phyloP scores from a whole-genome alignment of 345 rosid species.

The Trapa bicornis region DNA sequence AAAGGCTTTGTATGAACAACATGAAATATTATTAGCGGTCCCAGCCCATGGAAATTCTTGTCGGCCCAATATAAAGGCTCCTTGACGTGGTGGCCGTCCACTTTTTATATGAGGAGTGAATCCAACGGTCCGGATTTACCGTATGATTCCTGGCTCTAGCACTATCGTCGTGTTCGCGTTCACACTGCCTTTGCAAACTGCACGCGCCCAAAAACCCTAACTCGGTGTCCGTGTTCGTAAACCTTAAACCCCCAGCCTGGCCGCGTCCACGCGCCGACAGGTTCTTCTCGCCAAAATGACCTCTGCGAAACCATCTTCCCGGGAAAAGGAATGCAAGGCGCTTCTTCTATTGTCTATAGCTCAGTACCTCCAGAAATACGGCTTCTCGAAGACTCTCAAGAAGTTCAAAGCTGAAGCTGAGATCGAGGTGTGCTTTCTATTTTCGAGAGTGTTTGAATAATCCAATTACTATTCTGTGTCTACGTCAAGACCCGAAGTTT shows the following conservation, averaged over 20 bases:
- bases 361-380: conserved; percentile 28
- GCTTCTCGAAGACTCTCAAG: too few species aligned
- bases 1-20: too few species aligned
- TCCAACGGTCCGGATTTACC: too few species aligned
- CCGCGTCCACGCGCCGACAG: conserved; percentile 52
- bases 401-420: too few species aligned
- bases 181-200: neutral
- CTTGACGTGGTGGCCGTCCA: too few species aligned
- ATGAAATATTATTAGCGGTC: too few species aligned
- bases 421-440: too few species aligned
- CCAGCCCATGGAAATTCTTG: too few species aligned
- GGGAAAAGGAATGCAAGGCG: conserved; percentile 19
- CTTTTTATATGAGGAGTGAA: too few species aligned
- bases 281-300: conserved; percentile 25
- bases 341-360: conserved; percentile 44
- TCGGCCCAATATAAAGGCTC: too few species aligned
- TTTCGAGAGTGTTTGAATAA: conserved; percentile 12
- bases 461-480: conserved; percentile 23
- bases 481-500: conserved; percentile 21
- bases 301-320: neutral
- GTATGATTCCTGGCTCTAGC: too few species aligned
- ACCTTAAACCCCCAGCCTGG: conserved; percentile 18
- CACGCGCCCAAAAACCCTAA: conserved; percentile 15
- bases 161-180: neutral
- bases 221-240: conserved; percentile 1